Evolutionary conservation across 106 monocot genomes (phyloP).

Genomic region (Apostasia shenzhenica): DNA sequence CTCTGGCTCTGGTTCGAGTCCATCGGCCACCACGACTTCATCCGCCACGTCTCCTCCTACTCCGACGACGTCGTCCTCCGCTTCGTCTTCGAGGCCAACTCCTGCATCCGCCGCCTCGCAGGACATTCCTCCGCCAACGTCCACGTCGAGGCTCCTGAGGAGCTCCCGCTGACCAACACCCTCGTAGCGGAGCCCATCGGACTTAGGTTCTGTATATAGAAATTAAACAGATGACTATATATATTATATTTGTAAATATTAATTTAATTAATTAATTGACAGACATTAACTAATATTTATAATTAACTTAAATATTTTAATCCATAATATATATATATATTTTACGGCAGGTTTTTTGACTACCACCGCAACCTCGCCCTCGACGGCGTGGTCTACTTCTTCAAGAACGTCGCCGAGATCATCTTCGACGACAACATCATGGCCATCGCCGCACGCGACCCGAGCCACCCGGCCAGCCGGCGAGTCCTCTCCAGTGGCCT

Average conservation of each 20-base stretch:
- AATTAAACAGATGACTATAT: too few relatives aligned
- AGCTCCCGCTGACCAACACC: conserved; percentile 16
- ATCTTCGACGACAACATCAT: conserved; percentile 23
- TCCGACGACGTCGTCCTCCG: conserved; percentile 14
- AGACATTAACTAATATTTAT: too few relatives aligned
- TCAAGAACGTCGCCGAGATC: conserved; percentile 18
- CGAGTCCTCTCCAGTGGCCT: conserved; percentile 4
- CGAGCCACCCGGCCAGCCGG: conserved; percentile 2
- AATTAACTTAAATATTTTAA: too few relatives aligned
- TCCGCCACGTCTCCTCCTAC: conserved; percentile 34
- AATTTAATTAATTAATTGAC: too few relatives aligned
- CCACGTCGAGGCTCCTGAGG: background rate
- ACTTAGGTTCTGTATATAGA: conserved; percentile 7
- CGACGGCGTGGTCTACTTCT: conserved; percentile 6
- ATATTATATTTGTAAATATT: too few relatives aligned
- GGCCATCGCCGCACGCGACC: conserved; percentile 2
- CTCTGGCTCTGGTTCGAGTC: conserved; percentile 80
- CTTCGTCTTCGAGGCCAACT: conserved; percentile 32
- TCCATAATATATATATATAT: too few relatives aligned
- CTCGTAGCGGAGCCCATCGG: conserved; percentile 28
- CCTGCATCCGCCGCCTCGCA: conserved; percentile 20
- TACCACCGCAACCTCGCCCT: conserved; percentile 10
- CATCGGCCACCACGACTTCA: conserved; percentile 58
- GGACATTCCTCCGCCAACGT: background rate
- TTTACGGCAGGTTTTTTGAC: conserved; percentile 5